These are phyloP conservation scores for Aspergillus ochraceus DNA, from an alignment of 2,329 filamentous ascomycete genomes.

Conservation along the genomic window DNA sequence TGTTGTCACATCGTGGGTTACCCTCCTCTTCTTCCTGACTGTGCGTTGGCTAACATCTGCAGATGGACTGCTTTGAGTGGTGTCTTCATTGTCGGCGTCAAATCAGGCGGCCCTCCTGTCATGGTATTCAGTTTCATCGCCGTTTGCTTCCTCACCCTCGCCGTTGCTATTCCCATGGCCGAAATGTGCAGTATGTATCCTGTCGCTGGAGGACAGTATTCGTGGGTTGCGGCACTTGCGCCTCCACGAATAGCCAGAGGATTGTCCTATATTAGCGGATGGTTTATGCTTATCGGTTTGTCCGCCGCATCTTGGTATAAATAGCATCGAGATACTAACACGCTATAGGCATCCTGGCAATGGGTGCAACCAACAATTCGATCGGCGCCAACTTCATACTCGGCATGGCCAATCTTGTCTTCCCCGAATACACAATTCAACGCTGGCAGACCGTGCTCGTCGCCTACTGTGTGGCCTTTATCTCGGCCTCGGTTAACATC, in stretches of 20 bases:
- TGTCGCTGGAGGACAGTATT: constrained; percentile 58
- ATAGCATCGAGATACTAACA: background rate
- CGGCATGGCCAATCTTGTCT: constrained; percentile 54
- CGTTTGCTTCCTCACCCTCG: constrained; percentile 52
- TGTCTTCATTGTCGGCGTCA: constrained; percentile 57
- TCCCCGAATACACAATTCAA: constrained; percentile 53
- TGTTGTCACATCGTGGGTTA: constrained; percentile 52
- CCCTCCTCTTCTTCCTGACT: no score
- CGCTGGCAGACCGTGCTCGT: constrained; percentile 59
- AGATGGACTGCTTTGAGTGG: constrained; percentile 59
- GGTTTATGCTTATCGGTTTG: constrained; percentile 51
- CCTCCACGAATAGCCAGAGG: constrained; percentile 48
- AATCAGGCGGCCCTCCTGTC: constrained; percentile 57
- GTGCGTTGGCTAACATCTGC: background rate
- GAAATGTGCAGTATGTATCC: constrained; percentile 60
- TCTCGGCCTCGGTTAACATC: constrained; percentile 51
- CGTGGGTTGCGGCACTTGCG: constrained; percentile 58
- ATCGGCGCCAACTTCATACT: constrained; percentile 58
- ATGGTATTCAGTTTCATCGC: constrained; percentile 61
- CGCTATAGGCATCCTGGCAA: constrained; percentile 48
- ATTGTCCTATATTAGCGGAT: constrained; percentile 48
- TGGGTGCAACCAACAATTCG: constrained; percentile 57
- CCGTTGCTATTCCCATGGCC: constrained; percentile 59
- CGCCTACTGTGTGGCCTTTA: constrained; percentile 50
- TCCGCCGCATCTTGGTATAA: background rate